Percentiles rank a stretch among this genome's conserved stretches.
Conservation (phyloP, 164 flowering plant species). For the Warburgia ugandensis region DNA sequence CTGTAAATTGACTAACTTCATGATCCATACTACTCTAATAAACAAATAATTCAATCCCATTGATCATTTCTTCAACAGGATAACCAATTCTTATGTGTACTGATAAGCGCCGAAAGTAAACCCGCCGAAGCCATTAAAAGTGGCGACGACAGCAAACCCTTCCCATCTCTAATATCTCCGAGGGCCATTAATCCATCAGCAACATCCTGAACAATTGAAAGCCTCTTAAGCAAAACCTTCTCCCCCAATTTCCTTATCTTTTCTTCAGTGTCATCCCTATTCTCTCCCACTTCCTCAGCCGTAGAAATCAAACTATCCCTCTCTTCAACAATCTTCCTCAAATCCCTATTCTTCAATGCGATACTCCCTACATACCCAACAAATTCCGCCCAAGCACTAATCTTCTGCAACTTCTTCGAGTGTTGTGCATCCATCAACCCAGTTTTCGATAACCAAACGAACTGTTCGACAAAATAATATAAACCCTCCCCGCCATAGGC, state of each 20-base stretch:
- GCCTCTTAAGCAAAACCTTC: slow-evolving; percentile 61
- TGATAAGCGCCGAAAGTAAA: slow-evolving; percentile 77
- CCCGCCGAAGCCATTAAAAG: slow-evolving; percentile 62
- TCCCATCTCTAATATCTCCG: slow-evolving; percentile 70
- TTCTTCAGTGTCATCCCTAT: slow-evolving; percentile 27
- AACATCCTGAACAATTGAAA: slow-evolving; percentile 73
- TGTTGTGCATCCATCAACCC: slow-evolving; percentile 56
- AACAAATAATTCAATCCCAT: background rate
- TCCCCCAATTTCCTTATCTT: slow-evolving; percentile 33
- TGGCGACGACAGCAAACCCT: slow-evolving; percentile 54
- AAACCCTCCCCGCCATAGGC: slow-evolving; percentile 89
- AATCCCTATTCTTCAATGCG: slow-evolving; percentile 52
- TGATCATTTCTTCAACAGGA: slow-evolving; percentile 45
- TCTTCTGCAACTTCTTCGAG: slow-evolving; percentile 31
- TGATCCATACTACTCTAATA: too few relatives aligned
- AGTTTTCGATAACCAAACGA: slow-evolving; percentile 72
- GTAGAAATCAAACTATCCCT: slow-evolving; percentile 34
- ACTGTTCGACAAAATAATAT: slow-evolving; percentile 81
- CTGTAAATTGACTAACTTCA: too few relatives aligned
- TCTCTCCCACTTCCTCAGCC: slow-evolving; percentile 23
- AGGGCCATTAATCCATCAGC: slow-evolving; percentile 81
- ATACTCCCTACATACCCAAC: slow-evolving; percentile 77
- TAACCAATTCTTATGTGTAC: slow-evolving; percentile 93
- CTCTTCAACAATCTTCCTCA: slow-evolving; percentile 40
- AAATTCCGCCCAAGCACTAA: slow-evolving; percentile 85